Conservation (phyloP, 352 stramenopile genomes). For the Phytophthora citricola region DNA sequence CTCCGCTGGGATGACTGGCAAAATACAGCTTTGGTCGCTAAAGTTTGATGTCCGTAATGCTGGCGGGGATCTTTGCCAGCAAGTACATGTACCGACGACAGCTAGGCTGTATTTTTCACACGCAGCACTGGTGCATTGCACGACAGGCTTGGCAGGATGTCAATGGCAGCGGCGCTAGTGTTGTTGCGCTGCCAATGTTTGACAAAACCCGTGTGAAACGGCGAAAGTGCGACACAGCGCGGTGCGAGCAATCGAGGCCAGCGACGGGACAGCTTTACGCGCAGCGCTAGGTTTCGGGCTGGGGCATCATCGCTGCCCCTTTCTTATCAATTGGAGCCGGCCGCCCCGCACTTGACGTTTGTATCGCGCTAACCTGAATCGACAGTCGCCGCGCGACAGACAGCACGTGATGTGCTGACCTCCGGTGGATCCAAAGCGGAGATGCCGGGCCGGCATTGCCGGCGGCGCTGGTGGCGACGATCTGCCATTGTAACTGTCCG, state of each 20-base stretch:
- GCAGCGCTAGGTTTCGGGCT: conserved; percentile 1
- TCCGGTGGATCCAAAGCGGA: not conserved
- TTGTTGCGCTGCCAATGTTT: not conserved
- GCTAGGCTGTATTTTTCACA: not conserved
- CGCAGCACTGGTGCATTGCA: too few relatives aligned
- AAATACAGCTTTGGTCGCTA: not conserved
- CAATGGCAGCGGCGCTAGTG: not conserved
- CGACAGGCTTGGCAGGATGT: too few relatives aligned
- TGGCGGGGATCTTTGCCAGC: too few relatives aligned
- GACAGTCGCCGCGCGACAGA: not conserved
- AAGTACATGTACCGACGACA: too few relatives aligned
- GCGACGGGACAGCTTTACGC: conserved; percentile 14
- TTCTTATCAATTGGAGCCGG: not conserved
- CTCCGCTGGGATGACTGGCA: conserved; percentile 10
- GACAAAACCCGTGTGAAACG: conserved; percentile 8
- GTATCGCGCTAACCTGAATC: not conserved
- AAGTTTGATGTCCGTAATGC: conserved; percentile 2
- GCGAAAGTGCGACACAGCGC: conserved; percentile 9
- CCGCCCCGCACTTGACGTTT: not conserved
- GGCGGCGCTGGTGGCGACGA: not conserved
- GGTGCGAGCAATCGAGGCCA: conserved; percentile 23
- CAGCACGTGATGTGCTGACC: not conserved
- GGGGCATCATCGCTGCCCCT: conserved; percentile 8
- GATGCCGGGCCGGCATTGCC: too few relatives aligned
- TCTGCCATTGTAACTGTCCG: too few relatives aligned